Base-by-base conservation (phyloP, 1,284 basidiomycete species). In the Thecaphora thlaspeos region DNA sequence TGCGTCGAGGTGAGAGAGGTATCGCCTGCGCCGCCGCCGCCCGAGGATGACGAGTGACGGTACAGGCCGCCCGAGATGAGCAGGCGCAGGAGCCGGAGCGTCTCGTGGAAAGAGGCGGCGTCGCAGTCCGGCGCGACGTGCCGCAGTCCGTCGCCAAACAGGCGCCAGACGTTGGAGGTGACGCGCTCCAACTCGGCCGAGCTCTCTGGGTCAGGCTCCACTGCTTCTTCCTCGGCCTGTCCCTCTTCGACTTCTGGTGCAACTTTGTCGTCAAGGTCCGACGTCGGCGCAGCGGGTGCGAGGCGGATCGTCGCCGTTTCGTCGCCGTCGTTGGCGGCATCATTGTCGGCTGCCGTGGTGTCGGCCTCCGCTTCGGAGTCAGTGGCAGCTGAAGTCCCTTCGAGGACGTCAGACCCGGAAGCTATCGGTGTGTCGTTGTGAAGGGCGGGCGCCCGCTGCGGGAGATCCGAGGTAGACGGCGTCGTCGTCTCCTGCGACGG, bases 131-230 rank as follows among this genome's bases (percentile, higher is more conserved):
- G 62, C 4, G 56, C 48, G 2, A 66, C 67, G 41, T 63, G 62
- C 26, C 75, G 64, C 9, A 77, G 60, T 2, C 46, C 49, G 24
- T 76, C 73, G 34, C 70, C 70, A 56, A 77, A 71, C 11, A 54
- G 48, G 4, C 60, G 43, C 72, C 70, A 75, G 10, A 75, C 64
- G 28, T 68, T 65, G 9, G 49, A 43, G 3, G 68, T 61, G 23
- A 69, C 61, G 10, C 65, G 54, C 38, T 76, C 73, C 37, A 77
- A 55, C 52, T 71, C 72, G 10, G 59, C 52, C 8, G 62, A 68
- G 22, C 68, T 41, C 4, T 60, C 48, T 11, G 58, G n/a, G n/a
- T n/a, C n/a, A 34, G 32, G 32, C 17, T 10, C 32, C 32, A 17
- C 17, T 34, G 32, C 32, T 10, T 17, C 17, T 34, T 17, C 32